Evolutionary conservation across 140 eudicot species (phyloP).

Genomic region (Senecio squalidus): DNA sequence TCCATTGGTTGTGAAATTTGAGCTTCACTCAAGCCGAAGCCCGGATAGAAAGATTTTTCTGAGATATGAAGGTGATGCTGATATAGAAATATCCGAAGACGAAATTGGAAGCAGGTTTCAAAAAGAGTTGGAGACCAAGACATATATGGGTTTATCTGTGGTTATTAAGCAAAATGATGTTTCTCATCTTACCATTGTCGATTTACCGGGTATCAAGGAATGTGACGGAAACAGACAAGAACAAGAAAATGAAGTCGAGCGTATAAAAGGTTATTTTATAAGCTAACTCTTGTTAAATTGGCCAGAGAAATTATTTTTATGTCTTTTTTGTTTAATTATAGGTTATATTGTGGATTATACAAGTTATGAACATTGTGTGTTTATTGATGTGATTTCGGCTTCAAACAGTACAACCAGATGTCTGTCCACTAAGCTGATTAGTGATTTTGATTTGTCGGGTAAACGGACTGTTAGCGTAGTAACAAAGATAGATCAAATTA

Average conservation of each 20-base stretch:
- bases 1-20: not conserved
- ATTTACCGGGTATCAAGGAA: not conserved
- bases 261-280: not conserved
- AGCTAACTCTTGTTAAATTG: no score
- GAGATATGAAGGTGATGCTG: not conserved
- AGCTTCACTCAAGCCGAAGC: not conserved
- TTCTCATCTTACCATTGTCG: not conserved
- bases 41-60: not conserved
- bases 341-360: not conserved
- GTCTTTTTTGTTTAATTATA: not conserved
- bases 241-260: not conserved
- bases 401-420: not conserved
- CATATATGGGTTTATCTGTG: not conserved
- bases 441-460: not conserved
- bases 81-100: not conserved
- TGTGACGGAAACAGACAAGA: not conserved
- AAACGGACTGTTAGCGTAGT: not conserved
- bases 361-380: not conserved
- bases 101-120: not conserved
- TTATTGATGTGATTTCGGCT: not conserved
- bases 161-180: not conserved
- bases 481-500: not conserved
- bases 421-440: not conserved
- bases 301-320: no score
- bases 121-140: not conserved